Percentiles rank a stretch among this genome's conserved stretches.
Conservation (phyloP, 108 stramenopile species). For the Phaeodactylum tricornutum region DNA sequence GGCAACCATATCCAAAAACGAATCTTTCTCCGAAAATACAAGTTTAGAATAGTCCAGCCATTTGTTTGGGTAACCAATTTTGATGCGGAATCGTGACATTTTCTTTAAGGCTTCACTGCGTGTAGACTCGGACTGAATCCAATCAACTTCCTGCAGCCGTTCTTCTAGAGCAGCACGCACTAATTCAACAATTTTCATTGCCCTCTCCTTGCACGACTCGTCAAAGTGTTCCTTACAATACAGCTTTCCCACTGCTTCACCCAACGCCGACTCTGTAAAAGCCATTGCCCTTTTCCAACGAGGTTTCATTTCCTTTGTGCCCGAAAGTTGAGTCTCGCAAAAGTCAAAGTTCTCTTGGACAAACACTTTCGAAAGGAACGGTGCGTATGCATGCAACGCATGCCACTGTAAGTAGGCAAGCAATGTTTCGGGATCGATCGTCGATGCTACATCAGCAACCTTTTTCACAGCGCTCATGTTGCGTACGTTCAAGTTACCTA, state of each 20-base stretch:
- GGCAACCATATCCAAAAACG: constrained; percentile 50
- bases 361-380: constrained; percentile 40
- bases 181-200: constrained; percentile 59
- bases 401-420: constrained; percentile 44
- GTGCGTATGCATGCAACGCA: constrained; percentile 32
- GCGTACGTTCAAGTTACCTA: constrained; percentile 64
- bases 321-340: constrained; percentile 44
- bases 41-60: constrained; percentile 66
- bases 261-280: constrained; percentile 57
- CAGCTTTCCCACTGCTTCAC: constrained; percentile 69
- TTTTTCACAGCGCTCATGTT: constrained; percentile 40
- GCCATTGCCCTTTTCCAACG: constrained; percentile 80
- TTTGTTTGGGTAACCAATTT: constrained; percentile 78
- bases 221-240: constrained; percentile 71
- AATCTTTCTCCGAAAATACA: constrained; percentile 20
- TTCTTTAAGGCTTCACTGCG: constrained; percentile 58
- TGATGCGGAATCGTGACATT: constrained; percentile 61
- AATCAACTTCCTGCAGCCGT: constrained; percentile 74
- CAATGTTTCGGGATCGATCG: constrained; percentile 22
- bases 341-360: constrained; percentile 67
- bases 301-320: constrained; percentile 62
- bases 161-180: constrained; percentile 70
- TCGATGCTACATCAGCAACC: constrained; percentile 29
- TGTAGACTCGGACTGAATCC: constrained; percentile 71
- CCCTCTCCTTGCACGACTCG: constrained; percentile 42